Conservation (phyloP, 192 early-diverging fungal species). For the Gamsiella multidivaricata region DNA sequence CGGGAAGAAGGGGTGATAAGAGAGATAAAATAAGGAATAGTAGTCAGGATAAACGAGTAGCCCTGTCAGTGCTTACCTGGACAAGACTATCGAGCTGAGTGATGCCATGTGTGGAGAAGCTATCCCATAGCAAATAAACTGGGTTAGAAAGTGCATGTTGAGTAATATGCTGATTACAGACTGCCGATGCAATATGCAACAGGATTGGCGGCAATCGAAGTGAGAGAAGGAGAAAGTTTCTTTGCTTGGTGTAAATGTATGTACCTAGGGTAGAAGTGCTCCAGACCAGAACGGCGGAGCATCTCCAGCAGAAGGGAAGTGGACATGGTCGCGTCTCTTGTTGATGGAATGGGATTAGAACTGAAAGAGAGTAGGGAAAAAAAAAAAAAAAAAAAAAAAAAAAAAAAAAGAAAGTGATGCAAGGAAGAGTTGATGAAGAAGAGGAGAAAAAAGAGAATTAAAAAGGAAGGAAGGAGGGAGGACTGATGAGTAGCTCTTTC, state of each 20-base stretch:
- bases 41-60: neutral
- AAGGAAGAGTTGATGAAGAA: neutral
- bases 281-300: slow-evolving; percentile 70
- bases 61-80: slow-evolving; percentile 48
- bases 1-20: neutral
- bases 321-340: slow-evolving; percentile 28
- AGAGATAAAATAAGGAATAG: neutral
- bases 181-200: no score
- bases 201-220: neutral
- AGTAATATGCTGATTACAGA: no score
- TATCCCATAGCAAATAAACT: no score
- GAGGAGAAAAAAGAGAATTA: neutral
- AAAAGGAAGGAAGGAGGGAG: neutral
- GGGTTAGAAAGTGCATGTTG: no score
- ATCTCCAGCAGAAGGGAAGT: slow-evolving; percentile 71
- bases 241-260: no score
- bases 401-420: slow-evolving; percentile 3
- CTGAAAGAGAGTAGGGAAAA: neutral
- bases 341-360: neutral
- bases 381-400: slow-evolving; percentile 1
- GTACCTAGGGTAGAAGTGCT: slow-evolving; percentile 68
- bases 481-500: no score
- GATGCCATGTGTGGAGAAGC: slow-evolving; percentile 69
- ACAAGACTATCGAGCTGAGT: slow-evolving; percentile 71
- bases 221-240: neutral